Evolutionary conservation across 805 yeast genomes (phyloP).

Genomic region (Suhomyces prunicola): DNA sequence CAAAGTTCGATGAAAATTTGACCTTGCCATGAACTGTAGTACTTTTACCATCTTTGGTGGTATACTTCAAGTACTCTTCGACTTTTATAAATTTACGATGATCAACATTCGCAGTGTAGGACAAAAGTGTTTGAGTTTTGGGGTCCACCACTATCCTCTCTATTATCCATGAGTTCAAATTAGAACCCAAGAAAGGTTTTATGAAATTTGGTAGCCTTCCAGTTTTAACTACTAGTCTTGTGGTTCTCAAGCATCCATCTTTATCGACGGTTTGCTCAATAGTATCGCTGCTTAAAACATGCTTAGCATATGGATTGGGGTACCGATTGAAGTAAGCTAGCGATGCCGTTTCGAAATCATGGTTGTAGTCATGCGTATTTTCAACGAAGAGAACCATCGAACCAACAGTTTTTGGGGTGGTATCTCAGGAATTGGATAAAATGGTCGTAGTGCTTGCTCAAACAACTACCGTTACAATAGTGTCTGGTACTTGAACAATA

Average conservation of each 20-base stretch:
- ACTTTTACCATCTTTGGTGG: slow-evolving; percentile 24
- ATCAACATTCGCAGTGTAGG: slow-evolving; percentile 81
- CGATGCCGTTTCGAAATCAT: slow-evolving; percentile 69
- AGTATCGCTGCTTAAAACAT: slow-evolving; percentile 82
- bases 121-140: slow-evolving; percentile 44
- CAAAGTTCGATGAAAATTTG: slow-evolving; percentile 66
- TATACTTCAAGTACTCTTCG: slow-evolving; percentile 69
- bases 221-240: slow-evolving; percentile 69
- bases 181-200: slow-evolving; percentile 67
- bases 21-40: slow-evolving; percentile 59
- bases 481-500: background rate
- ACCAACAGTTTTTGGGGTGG: background rate
- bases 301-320: slow-evolving; percentile 79
- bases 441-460: background rate
- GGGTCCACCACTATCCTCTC: slow-evolving; percentile 79
- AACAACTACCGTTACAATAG: background rate
- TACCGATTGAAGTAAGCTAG: slow-evolving; percentile 63
- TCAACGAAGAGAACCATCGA: slow-evolving; percentile 64
- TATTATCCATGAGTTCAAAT: slow-evolving; percentile 74
- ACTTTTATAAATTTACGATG: slow-evolving; percentile 75
- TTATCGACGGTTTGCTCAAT: slow-evolving; percentile 55
- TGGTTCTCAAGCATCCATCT: slow-evolving; percentile 65
- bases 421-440: background rate
- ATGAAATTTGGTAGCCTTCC: slow-evolving; percentile 83
- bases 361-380: slow-evolving; percentile 53